Conservation (phyloP, 176 grass and related monocot genomes). For the sorghum (Sorghum bicolor) region DNA sequence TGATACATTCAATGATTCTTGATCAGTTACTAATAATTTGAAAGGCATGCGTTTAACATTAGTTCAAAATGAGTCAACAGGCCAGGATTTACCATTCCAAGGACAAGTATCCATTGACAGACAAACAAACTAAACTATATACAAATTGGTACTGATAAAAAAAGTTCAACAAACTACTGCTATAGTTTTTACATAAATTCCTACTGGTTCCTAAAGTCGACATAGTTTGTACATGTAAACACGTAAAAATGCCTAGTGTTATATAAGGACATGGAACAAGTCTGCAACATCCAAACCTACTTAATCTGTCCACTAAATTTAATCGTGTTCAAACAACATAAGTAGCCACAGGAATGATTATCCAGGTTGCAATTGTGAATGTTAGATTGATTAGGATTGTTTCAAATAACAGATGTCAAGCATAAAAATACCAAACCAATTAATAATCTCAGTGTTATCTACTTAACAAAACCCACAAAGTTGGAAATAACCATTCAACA, state of each 20-base stretch:
- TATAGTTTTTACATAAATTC: not conserved
- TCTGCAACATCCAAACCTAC: not conserved
- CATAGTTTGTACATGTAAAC: not conserved
- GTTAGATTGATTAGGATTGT: not conserved
- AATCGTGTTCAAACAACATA: not conserved
- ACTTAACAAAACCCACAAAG: not conserved
- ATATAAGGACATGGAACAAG: not conserved
- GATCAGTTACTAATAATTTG: not conserved
- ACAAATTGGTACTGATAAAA: not conserved
- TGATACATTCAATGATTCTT: not conserved
- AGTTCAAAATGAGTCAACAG: not conserved
- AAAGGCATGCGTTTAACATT: not conserved
- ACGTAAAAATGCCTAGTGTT: not conserved
- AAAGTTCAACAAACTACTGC: not conserved
- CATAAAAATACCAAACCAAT: not conserved
- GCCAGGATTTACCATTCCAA: not conserved
- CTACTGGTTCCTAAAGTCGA: not conserved
- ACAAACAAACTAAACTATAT: not conserved
- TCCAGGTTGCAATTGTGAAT: no score
- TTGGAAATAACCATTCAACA: not conserved
- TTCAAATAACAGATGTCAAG: not conserved
- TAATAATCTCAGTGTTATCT: not conserved
- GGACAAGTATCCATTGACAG: not conserved
- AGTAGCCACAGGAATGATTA: not conserved
- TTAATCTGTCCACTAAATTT: not conserved